These are phyloP conservation scores for Colletotrichum chrysophilum DNA, from an alignment of 2,329 filamentous ascomycete genomes.

Conservation along the genomic window DNA sequence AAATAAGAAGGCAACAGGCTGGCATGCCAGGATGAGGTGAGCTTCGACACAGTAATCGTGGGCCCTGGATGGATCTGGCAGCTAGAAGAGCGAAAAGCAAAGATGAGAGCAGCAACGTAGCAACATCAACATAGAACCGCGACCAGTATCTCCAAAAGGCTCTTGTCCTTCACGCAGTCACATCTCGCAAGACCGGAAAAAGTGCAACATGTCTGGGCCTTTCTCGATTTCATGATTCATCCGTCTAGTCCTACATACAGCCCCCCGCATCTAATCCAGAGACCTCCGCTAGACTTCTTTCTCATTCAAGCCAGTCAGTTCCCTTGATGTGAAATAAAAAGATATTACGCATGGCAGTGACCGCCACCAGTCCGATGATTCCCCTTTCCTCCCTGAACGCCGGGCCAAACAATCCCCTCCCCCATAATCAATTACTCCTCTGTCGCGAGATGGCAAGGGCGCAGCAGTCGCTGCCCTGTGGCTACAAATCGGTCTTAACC, in stretches of 20 bases:
- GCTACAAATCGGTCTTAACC: background rate
- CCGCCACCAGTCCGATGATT: background rate
- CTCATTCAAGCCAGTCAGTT: background rate
- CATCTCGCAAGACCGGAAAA: background rate
- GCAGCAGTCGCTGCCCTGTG: background rate
- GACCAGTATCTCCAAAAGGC: background rate
- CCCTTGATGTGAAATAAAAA: background rate
- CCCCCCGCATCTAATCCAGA: background rate
- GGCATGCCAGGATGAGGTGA: background rate
- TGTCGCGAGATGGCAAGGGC: background rate
- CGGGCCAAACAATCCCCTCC: background rate
- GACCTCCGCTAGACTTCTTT: background rate
- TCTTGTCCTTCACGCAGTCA: background rate
- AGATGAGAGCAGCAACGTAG: background rate
- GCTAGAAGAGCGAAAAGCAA: background rate
- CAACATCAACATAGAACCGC: background rate
- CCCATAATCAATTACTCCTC: background rate
- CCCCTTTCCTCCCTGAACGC: slow-evolving; percentile 1
- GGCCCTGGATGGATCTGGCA: background rate
- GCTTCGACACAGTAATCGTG: background rate
- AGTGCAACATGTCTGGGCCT: background rate
- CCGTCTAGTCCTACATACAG: slow-evolving; percentile 4
- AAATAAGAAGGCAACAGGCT: fast-evolving
- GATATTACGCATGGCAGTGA: background rate
- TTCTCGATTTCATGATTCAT: background rate